Evolutionary conservation across 768 basidiomycete species (phyloP).

Genomic region (Rubroboletus satanas): DNA sequence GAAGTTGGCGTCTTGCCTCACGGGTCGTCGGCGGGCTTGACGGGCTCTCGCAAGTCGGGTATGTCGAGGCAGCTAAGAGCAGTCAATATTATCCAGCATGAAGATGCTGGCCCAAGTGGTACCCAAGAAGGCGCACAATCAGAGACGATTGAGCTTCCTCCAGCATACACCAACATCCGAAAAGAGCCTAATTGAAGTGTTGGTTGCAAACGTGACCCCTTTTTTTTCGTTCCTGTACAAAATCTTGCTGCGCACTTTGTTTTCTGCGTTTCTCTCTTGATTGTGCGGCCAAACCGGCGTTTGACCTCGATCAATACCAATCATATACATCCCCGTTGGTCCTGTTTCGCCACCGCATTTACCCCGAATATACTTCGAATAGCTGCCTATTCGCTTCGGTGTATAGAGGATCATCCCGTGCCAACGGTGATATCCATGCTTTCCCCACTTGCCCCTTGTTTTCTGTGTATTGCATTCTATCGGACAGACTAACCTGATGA

Average conservation of each 20-base stretch:
- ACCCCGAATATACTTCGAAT: neutral
- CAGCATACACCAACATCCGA: slow-evolving; percentile 69
- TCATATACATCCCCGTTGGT: slow-evolving; percentile 1
- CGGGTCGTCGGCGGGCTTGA: slow-evolving; percentile 19
- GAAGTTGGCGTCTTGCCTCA: slow-evolving; percentile 16
- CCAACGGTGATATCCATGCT: neutral
- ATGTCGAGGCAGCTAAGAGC: slow-evolving; percentile 53
- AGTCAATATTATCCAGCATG: slow-evolving; percentile 81
- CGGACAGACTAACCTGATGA: neutral
- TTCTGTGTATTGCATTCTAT: slow-evolving; percentile 1
- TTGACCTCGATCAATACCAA: slow-evolving; percentile 1
- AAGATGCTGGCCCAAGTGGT: slow-evolving; percentile 61
- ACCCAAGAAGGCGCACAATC: slow-evolving; percentile 38
- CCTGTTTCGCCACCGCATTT: neutral
- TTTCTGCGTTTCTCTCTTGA: neutral
- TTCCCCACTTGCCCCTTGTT: neutral
- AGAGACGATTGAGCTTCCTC: slow-evolving; percentile 80
- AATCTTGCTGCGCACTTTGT: neutral
- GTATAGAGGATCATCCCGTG: slow-evolving; percentile 1
- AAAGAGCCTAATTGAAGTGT: slow-evolving; percentile 3
- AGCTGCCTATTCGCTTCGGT: neutral
- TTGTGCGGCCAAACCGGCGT: neutral
- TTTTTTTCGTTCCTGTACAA: neutral
- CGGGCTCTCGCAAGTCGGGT: slow-evolving; percentile 36
- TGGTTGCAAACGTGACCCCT: neutral